phyloP scores from a whole-genome alignment of 371 early-diverging fungal species.

The Apophysomyces variabilis region DNA sequence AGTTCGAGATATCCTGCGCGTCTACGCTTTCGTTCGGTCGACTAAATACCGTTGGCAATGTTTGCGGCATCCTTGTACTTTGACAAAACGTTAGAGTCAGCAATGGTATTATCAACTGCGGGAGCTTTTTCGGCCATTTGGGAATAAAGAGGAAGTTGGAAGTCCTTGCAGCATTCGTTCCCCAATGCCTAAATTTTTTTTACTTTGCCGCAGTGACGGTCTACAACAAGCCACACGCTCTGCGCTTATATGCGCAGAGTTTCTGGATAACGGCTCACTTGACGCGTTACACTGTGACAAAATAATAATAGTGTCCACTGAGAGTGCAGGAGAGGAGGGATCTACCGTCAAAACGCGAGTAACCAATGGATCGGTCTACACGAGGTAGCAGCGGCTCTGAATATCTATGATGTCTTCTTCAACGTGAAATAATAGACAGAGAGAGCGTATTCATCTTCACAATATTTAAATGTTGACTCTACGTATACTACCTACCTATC shows the following conservation, averaged over 20 bases:
- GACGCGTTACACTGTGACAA: too few relatives aligned
- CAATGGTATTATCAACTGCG: constrained; percentile 41
- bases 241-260: too few relatives aligned
- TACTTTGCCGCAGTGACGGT: neutral
- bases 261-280: too few relatives aligned
- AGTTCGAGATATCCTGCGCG: constrained; percentile 14
- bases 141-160: constrained; percentile 3
- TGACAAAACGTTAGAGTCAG: constrained; percentile 72
- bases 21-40: constrained; percentile 1
- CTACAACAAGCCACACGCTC: neutral
- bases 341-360: too few relatives aligned
- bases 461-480: too few relatives aligned
- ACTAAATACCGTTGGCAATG: constrained; percentile 75
- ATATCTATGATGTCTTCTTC: too few relatives aligned
- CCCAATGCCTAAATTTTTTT: constrained; percentile 1
- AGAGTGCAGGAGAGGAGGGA: too few relatives aligned
- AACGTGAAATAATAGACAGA: too few relatives aligned
- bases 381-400: neutral
- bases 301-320: too few relatives aligned
- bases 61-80: constrained; percentile 91
- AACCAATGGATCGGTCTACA: too few relatives aligned
- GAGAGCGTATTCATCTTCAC: too few relatives aligned
- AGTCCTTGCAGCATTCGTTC: neutral
- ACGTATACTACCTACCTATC: too few relatives aligned
- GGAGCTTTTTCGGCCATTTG: constrained; percentile 32